phyloP scores from a whole-genome alignment of 106 monocot genomes.

The Apostasia shenzhenica region DNA sequence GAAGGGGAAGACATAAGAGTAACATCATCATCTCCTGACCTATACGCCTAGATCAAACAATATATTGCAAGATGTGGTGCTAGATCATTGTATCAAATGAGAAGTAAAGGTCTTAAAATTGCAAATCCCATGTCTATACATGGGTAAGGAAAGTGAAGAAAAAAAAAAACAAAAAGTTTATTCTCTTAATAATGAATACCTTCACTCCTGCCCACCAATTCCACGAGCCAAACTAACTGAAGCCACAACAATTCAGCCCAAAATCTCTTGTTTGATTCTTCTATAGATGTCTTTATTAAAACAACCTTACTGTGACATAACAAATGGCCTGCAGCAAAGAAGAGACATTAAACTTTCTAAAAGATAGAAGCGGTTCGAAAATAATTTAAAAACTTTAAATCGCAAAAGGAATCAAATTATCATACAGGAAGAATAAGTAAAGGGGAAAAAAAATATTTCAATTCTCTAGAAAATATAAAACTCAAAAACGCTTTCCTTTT shows the following conservation, averaged over 20 bases:
- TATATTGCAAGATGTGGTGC: neutral
- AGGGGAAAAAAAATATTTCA: too few species aligned
- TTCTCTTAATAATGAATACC: slow-evolving; percentile 4
- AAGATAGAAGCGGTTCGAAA: too few species aligned
- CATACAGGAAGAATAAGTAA: too few species aligned
- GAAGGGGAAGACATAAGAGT: neutral
- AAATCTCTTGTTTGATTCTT: slow-evolving; percentile 20
- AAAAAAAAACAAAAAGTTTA: neutral
- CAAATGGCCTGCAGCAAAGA: slow-evolving; percentile 16
- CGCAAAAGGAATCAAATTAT: too few species aligned
- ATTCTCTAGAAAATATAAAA: too few species aligned
- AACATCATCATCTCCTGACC: neutral
- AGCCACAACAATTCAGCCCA: slow-evolving; percentile 27
- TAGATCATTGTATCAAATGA: too few species aligned
- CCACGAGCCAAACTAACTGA: slow-evolving; percentile 33
- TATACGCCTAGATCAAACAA: neutral
- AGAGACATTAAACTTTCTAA: neutral
- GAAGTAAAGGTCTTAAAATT: too few species aligned
- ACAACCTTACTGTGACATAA: slow-evolving; percentile 13
- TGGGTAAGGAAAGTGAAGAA: neutral
- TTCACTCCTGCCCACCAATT: slow-evolving; percentile 34
- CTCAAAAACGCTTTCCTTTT: too few species aligned
- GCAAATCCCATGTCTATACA: too few species aligned
- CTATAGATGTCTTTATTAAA: slow-evolving; percentile 20
- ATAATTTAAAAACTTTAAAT: too few species aligned